Evolutionary conservation across 1,284 basidiomycete species (phyloP).

Genomic region (Boletus calvinii): DNA sequence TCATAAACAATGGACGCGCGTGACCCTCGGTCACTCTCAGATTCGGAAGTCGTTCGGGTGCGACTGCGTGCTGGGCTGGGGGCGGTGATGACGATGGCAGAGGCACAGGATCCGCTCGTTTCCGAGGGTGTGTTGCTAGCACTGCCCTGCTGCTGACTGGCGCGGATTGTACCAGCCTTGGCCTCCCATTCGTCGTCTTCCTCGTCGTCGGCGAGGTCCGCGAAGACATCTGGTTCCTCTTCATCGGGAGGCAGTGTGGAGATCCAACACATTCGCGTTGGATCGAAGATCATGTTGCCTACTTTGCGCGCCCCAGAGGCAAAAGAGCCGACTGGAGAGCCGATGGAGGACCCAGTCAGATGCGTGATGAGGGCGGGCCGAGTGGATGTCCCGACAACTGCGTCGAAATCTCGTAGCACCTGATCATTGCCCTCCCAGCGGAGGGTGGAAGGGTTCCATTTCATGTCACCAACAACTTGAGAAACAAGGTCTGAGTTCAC

Average conservation of each 20-base stretch:
- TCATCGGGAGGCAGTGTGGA: conserved; percentile 81
- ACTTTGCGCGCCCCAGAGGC: conserved; percentile 80
- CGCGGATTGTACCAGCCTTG: conserved; percentile 77
- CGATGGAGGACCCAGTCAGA: conserved; percentile 76
- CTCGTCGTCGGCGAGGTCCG: conserved; percentile 85
- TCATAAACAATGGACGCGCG: conserved; percentile 72
- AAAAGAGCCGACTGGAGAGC: conserved; percentile 77
- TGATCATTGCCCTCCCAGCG: conserved; percentile 98
- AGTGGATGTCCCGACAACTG: conserved; percentile 74
- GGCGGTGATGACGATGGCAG: conserved; percentile 40
- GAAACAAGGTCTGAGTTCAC: conserved; percentile 17
- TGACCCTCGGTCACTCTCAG: conserved; percentile 72
- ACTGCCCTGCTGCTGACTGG: conserved; percentile 47
- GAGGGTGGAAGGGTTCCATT: conserved; percentile 86
- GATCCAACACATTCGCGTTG: conserved; percentile 91
- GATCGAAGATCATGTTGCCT: conserved; percentile 97
- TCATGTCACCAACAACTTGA: conserved; percentile 91
- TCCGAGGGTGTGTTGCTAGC: conserved; percentile 36
- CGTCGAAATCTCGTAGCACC: conserved; percentile 86
- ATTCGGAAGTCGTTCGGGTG: conserved; percentile 65
- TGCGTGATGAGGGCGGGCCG: conserved; percentile 96
- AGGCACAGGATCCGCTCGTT: conserved; percentile 37
- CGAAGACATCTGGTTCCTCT: conserved; percentile 92
- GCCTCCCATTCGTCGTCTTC: conserved; percentile 65
- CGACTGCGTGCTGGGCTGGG: conserved; percentile 66